These are phyloP conservation scores for Exophiala mesophila DNA, from an alignment of 2,329 filamentous ascomycete genomes.

Conservation along the genomic window DNA sequence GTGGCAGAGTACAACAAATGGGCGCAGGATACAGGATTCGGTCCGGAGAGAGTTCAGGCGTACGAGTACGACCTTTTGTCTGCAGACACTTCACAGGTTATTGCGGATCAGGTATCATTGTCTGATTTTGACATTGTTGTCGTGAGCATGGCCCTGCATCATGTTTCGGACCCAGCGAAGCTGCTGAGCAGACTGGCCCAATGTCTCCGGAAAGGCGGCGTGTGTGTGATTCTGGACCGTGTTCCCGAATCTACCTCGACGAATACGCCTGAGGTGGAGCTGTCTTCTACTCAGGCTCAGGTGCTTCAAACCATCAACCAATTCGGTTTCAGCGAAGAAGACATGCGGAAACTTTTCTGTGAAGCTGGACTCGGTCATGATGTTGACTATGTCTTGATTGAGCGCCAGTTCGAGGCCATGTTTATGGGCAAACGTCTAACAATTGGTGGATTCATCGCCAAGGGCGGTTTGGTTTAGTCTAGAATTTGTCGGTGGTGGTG, in stretches of 20 bases:
- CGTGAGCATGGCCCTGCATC: slow-evolving; percentile 60
- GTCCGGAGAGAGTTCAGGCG: slow-evolving; percentile 51
- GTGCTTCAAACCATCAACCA: slow-evolving; percentile 55
- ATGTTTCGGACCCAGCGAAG: slow-evolving; percentile 60
- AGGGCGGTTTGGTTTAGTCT: slow-evolving; percentile 21
- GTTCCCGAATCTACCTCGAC: slow-evolving; percentile 29
- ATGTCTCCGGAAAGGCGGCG: slow-evolving; percentile 60
- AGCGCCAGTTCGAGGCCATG: slow-evolving; percentile 46
- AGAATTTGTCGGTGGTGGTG: too few species aligned
- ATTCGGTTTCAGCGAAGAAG: slow-evolving; percentile 58
- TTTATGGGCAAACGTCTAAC: slow-evolving; percentile 25
- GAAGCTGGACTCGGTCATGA: slow-evolving; percentile 53
- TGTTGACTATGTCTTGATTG: slow-evolving; percentile 55
- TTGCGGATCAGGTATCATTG: slow-evolving; percentile 54
- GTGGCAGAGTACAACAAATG: slow-evolving; percentile 60
- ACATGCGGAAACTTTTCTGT: slow-evolving; percentile 57
- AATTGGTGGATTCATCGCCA: slow-evolving; percentile 33
- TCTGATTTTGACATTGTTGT: slow-evolving; percentile 61
- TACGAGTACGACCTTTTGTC: slow-evolving; percentile 54
- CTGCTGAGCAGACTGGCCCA: slow-evolving; percentile 55
- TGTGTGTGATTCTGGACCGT: slow-evolving; percentile 63
- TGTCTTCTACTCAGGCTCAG: slow-evolving; percentile 42
- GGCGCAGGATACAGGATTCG: slow-evolving; percentile 48
- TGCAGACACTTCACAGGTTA: slow-evolving; percentile 50
- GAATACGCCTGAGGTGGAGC: not conserved